Percentiles rank a stretch among this genome's conserved stretches.
phyloP scores from a whole-genome alignment of 805 yeast species.

The Metschnikowia aberdeeniae region DNA sequence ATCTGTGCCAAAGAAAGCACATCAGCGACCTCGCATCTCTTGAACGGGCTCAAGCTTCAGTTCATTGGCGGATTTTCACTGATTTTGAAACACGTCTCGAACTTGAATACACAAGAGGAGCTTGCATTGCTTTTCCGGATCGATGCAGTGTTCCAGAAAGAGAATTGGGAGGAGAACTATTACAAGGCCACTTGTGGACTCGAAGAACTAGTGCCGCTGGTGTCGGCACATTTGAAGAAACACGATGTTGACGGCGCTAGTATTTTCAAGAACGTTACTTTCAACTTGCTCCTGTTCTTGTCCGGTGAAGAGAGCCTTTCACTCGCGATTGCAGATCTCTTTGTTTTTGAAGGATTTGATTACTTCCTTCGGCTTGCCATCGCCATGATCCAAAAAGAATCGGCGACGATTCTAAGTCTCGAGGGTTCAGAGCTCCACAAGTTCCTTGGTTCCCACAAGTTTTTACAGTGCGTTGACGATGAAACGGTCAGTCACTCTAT shows the following conservation, averaged over 20 bases:
- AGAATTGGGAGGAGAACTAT: constrained; percentile 23
- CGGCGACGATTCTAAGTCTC: constrained; percentile 15
- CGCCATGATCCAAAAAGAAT: constrained; percentile 19
- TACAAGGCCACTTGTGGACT: constrained; percentile 34
- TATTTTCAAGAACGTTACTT: constrained; percentile 19
- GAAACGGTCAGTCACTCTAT: constrained; percentile 3
- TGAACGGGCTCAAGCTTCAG: constrained; percentile 11
- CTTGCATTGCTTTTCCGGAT: constrained; percentile 34
- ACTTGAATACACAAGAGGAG: constrained; percentile 23
- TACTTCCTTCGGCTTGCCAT: constrained; percentile 28
- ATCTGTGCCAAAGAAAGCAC: constrained; percentile 27
- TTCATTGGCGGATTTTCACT: constrained; percentile 22
- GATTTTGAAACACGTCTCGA: constrained; percentile 18
- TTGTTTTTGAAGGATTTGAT: constrained; percentile 39
- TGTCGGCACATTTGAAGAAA: constrained; percentile 30
- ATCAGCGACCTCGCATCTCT: neutral
- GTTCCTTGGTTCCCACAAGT: constrained; percentile 5
- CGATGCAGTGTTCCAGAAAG: constrained; percentile 27
- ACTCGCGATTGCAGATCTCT: constrained; percentile 28
- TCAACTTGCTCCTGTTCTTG: constrained; percentile 17
- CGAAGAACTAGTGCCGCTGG: constrained; percentile 28
- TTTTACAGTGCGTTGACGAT: constrained; percentile 1
- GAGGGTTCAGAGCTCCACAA: constrained; percentile 22
- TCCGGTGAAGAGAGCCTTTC: neutral
- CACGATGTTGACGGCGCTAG: constrained; percentile 32